A percentile compares a stretch with the other conserved stretches of the same genome.
phyloP scores from a whole-genome alignment of 495 filamentous ascomycete genomes.

The Bacidia rubella region DNA sequence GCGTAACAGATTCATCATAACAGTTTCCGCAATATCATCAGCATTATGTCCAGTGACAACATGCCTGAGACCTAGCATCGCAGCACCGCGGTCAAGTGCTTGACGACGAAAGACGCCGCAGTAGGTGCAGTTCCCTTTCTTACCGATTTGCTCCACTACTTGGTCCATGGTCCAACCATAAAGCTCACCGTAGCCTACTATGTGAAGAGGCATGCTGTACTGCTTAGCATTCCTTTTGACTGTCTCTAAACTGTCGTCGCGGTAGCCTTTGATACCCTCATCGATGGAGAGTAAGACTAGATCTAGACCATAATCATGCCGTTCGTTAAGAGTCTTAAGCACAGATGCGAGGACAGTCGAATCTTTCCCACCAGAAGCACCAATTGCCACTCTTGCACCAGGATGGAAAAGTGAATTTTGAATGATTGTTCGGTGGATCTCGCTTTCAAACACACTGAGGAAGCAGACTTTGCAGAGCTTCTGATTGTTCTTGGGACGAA shows the following conservation, averaged over 20 bases:
- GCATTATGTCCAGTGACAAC: conserved; percentile 98
- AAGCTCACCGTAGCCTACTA: conserved; percentile 84
- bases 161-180: conserved; percentile 99
- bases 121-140: conserved; percentile 98
- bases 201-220: conserved; percentile 79
- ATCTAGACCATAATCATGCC: conserved; percentile 74
- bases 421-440: conserved; percentile 86
- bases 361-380: conserved; percentile 94
- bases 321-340: conserved; percentile 84
- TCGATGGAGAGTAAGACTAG: conserved; percentile 84
- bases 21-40: conserved; percentile 95
- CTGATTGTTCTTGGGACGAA: conserved; percentile 83
- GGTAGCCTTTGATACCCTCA: conserved; percentile 92
- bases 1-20: conserved; percentile 90
- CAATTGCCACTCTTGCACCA: conserved; percentile 85
- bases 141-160: conserved; percentile 87
- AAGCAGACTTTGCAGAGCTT: conserved; percentile 89
- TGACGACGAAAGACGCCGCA: conserved; percentile 94
- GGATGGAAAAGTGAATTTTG: conserved; percentile 61
- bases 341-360: conserved; percentile 92
- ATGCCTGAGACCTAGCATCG: conserved; percentile 74
- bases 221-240: conserved; percentile 87
- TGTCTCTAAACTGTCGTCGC: conserved; percentile 89
- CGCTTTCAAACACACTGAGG: conserved; percentile 71
- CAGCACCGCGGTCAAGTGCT: conserved; percentile 84